Conservation (phyloP, 2,329 filamentous ascomycete species). For the Amylocarpus encephaloides region DNA sequence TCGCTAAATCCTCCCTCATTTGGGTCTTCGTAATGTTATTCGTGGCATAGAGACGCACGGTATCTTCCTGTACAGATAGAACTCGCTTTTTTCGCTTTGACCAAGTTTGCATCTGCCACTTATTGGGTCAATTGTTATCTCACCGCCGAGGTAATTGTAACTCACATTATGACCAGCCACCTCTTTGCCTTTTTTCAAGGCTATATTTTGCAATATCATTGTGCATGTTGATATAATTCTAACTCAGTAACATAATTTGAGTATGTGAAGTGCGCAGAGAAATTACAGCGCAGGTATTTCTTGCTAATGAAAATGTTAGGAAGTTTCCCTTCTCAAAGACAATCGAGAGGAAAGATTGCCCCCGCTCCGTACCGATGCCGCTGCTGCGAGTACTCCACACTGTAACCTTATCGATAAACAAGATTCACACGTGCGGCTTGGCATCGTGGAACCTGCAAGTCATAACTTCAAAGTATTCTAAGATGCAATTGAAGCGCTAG, state of each 20-base stretch:
- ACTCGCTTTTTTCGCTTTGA: constrained; percentile 13
- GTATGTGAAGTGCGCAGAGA: no score
- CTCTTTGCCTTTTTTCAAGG: constrained; percentile 30
- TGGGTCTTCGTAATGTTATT: constrained; percentile 14
- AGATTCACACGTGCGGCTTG: no score
- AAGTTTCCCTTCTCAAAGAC: no score
- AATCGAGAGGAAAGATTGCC: no score
- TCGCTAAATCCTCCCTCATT: constrained; percentile 25
- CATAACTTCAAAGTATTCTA: neutral
- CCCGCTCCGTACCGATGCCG: no score
- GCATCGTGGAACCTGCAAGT: neutral
- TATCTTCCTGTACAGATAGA: constrained; percentile 5
- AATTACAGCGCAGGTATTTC: neutral
- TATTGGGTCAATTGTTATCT: constrained; percentile 9
- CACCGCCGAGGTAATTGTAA: constrained; percentile 4
- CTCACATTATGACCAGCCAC: constrained; percentile 31
- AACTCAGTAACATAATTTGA: constrained; percentile 10
- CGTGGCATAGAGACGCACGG: constrained; percentile 12
- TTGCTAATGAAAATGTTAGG: neutral
- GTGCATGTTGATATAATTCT: constrained; percentile 27
- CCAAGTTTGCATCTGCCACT: constrained; percentile 25
- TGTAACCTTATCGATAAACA: no score
- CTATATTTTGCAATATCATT: constrained; percentile 30
- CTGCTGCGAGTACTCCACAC: no score
- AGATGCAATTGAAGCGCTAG: no score